Evolutionary conservation across 2,329 filamentous ascomycete genomes (phyloP).

Genomic region (Aspergillus ustus): DNA sequence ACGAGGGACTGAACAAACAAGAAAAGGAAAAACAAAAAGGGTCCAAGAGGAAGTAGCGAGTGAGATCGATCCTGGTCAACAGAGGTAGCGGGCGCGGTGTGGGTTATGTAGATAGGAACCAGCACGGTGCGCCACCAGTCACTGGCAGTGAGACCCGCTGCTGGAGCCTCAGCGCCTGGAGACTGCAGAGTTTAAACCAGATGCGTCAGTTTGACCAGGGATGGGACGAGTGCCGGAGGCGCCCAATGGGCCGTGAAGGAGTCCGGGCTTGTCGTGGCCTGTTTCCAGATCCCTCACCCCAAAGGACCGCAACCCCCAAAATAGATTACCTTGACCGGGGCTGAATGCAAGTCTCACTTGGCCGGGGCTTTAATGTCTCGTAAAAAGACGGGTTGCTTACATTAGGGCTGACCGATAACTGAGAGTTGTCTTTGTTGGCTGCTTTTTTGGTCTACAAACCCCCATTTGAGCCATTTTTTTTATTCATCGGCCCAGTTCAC

Average conservation of each 20-base stretch:
- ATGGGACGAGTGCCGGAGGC: background rate
- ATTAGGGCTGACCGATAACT: conserved; percentile 12
- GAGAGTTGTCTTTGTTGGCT: background rate
- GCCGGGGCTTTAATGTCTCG: background rate
- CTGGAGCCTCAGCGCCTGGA: conserved; percentile 10
- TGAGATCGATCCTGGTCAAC: background rate
- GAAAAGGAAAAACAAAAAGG: background rate
- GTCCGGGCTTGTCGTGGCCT: background rate
- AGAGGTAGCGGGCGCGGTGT: background rate
- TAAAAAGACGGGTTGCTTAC: background rate
- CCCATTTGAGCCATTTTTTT: background rate
- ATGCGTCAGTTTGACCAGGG: conserved; percentile 1
- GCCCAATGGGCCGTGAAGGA: conserved; percentile 6
- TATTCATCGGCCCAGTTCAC: background rate
- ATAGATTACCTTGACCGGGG: conserved; percentile 7
- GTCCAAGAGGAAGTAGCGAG: background rate
- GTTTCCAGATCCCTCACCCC: background rate
- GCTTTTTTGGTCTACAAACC: background rate
- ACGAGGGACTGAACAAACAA: conserved; percentile 5
- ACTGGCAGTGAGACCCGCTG: background rate
- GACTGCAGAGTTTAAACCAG: background rate
- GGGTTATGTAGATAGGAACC: conserved; percentile 9
- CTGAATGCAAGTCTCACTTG: conserved; percentile 18
- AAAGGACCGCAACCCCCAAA: background rate
- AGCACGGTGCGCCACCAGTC: background rate